phyloP scores from a whole-genome alignment of 495 filamentous ascomycete genomes.

The Penicillium flavigenum region DNA sequence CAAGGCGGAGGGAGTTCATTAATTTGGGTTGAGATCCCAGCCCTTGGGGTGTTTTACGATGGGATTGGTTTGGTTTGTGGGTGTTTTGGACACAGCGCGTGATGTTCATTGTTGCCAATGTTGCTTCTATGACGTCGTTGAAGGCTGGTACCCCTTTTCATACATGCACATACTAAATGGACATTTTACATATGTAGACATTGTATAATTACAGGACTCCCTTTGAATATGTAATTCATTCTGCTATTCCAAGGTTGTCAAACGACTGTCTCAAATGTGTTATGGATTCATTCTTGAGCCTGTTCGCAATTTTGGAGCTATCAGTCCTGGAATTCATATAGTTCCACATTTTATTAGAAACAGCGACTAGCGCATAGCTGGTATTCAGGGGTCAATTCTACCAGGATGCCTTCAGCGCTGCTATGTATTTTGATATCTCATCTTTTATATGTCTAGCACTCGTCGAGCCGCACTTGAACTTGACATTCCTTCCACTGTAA shows the following conservation, averaged over 20 bases:
- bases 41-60: neutral
- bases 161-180: neutral
- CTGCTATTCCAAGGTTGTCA: neutral
- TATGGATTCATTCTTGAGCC: neutral
- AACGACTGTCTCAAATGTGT: neutral
- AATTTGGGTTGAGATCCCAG: neutral
- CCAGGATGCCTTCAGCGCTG: neutral
- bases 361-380: neutral
- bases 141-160: neutral
- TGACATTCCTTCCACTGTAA: neutral
- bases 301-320: neutral
- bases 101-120: neutral
- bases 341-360: neutral
- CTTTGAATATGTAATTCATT: neutral
- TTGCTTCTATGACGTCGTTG: neutral
- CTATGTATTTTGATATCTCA: neutral
- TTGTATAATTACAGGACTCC: neutral
- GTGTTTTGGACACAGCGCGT: neutral
- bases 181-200: neutral
- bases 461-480: too few relatives aligned
- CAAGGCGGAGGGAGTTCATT: conserved; percentile 16
- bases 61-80: neutral
- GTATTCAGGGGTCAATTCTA: neutral
- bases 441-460: neutral
- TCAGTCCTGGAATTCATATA: neutral